phyloP scores from a whole-genome alignment of 345 rosid genomes.

The Raphanus sativus region DNA sequence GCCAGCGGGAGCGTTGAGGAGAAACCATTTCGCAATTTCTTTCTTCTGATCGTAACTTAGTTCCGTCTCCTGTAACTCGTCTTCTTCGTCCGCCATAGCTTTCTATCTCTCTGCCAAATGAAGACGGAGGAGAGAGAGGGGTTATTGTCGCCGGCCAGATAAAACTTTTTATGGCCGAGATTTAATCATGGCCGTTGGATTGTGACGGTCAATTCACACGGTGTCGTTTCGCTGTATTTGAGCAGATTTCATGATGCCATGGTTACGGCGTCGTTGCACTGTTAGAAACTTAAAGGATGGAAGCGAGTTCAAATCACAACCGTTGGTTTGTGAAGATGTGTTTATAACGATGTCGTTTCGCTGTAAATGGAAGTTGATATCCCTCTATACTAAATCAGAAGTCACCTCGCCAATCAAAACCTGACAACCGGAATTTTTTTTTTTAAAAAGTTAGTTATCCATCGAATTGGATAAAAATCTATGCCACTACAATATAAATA shows the following conservation, averaged over 20 bases:
- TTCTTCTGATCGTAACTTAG: constrained; percentile 72
- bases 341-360: neutral
- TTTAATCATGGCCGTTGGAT: neutral
- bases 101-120: constrained; percentile 1
- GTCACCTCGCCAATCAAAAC: too few relatives aligned
- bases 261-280: too few relatives aligned
- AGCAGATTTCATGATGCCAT: too few relatives aligned
- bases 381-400: too few relatives aligned
- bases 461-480: too few relatives aligned
- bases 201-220: neutral
- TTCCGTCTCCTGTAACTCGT: constrained; percentile 47
- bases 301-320: neutral
- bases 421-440: too few relatives aligned
- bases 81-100: constrained; percentile 61
- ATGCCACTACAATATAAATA: too few relatives aligned
- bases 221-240: neutral
- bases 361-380: neutral
- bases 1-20: constrained; percentile 90
- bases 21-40: constrained; percentile 99
- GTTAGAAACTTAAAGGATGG: neutral
- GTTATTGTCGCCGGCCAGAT: constrained; percentile 10
- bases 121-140: constrained; percentile 15
- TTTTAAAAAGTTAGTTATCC: too few relatives aligned
- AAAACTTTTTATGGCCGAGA: neutral
- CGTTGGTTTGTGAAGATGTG: neutral